Evolutionary conservation across 2,329 filamentous ascomycete species (phyloP).

Genomic region (Emmonsia crescens): DNA sequence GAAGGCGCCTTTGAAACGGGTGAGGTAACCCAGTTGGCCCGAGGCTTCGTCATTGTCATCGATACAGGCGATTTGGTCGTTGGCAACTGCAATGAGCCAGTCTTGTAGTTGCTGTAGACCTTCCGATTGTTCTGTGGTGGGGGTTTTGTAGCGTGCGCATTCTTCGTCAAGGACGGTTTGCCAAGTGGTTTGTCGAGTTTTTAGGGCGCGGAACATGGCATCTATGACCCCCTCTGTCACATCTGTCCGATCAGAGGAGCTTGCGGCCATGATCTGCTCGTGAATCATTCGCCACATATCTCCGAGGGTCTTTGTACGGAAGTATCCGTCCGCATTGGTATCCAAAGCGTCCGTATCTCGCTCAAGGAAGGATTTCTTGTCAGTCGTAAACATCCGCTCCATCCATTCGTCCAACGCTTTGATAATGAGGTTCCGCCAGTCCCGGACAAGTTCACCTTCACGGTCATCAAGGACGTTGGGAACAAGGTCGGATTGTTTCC

Average conservation of each 20-base stretch:
- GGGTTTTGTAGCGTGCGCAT: constrained; percentile 56
- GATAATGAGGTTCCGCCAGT: constrained; percentile 92
- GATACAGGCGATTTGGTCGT: constrained; percentile 97
- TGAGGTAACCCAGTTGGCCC: constrained; percentile 69
- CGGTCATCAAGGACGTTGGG: constrained; percentile 86
- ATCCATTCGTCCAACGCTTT: constrained; percentile 96
- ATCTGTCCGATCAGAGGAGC: constrained; percentile 73
- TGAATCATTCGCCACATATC: constrained; percentile 97
- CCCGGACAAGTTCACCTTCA: constrained; percentile 78
- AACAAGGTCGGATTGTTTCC: constrained; percentile 61
- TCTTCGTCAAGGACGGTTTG: constrained; percentile 83
- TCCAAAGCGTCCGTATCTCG: constrained; percentile 73
- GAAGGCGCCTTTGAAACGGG: constrained; percentile 74
- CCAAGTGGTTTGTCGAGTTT: constrained; percentile 73
- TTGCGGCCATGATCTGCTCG: constrained; percentile 79
- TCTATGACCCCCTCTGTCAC: constrained; percentile 93
- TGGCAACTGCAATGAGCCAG: constrained; percentile 93
- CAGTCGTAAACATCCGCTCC: constrained; percentile 75
- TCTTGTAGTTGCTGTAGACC: constrained; percentile 65
- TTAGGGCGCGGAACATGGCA: constrained; percentile 83
- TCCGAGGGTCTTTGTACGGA: constrained; percentile 81
- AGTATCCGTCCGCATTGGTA: constrained; percentile 77
- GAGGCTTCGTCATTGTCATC: constrained; percentile 66
- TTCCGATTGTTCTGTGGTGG: constrained; percentile 44
- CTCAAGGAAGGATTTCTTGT: constrained; percentile 69